Evolutionary conservation across 179 eudicot genomes (phyloP).

Genomic region (Corrigiola litoralis): DNA sequence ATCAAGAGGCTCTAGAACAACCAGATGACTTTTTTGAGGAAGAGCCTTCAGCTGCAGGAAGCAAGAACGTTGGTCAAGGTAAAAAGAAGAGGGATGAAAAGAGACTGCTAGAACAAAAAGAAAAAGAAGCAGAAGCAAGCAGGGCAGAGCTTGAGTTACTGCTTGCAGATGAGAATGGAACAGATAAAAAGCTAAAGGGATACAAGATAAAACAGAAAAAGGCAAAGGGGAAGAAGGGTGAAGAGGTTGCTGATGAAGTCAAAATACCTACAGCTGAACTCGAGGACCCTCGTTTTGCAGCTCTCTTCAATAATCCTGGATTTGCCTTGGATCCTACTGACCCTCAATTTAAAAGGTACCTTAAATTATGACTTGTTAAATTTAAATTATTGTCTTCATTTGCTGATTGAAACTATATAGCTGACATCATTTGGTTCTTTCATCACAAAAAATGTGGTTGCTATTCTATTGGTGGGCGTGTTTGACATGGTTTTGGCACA

Average conservation of each 20-base stretch:
- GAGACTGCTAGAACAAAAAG: constrained; percentile 28
- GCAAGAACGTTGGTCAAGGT: constrained; percentile 17
- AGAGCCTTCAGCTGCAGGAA: constrained; percentile 34
- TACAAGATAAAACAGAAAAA: constrained; percentile 70
- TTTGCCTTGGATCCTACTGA: constrained; percentile 92
- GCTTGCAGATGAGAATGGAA: constrained; percentile 65
- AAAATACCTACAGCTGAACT: constrained; percentile 59
- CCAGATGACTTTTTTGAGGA: constrained; percentile 75
- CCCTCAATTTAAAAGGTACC: constrained; percentile 86
- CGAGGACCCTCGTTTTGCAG: constrained; percentile 75
- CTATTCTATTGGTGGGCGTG: background rate
- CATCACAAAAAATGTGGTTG: background rate
- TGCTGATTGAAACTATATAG: background rate
- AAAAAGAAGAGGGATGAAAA: constrained; percentile 34
- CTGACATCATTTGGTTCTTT: no score
- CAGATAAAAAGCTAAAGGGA: constrained; percentile 51
- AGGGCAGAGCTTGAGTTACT: constrained; percentile 80
- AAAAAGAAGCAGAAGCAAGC: constrained; percentile 56
- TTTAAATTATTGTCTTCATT: background rate
- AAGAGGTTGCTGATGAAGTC: constrained; percentile 50
- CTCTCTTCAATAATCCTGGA: constrained; percentile 49
- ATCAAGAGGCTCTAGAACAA: constrained; percentile 42
- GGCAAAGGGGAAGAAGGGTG: constrained; percentile 61
- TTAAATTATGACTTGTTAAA: background rate
- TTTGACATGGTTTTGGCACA: constrained; percentile 22